These are phyloP conservation scores for Mytilinidion resinicola DNA, from an alignment of 495 filamentous ascomycete genomes.

Conservation along the genomic window DNA sequence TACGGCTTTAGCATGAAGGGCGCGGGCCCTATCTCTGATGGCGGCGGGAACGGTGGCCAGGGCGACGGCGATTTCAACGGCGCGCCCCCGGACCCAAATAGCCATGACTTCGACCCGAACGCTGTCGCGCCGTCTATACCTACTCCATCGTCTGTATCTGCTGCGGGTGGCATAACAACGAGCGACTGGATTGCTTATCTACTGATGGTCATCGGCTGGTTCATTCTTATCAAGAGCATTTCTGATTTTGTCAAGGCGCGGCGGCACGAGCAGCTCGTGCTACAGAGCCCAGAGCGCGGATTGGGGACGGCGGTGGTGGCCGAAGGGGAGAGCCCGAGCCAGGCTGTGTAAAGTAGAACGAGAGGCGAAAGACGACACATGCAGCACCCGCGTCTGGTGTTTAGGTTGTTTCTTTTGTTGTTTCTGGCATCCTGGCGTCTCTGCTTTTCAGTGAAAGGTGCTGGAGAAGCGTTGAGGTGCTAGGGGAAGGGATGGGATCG, in stretches of 20 bases:
- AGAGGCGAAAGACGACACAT: no score
- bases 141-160: conserved; percentile 25
- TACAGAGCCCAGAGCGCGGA: conserved; percentile 90
- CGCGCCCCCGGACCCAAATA: conserved; percentile 77
- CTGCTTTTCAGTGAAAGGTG: no score
- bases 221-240: conserved; percentile 84
- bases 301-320: conserved; percentile 82
- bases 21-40: conserved; percentile 28
- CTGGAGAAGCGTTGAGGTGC: no score
- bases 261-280: conserved; percentile 83
- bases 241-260: conserved; percentile 82
- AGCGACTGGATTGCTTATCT: conserved; percentile 89
- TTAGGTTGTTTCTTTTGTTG: no score
- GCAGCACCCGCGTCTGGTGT: no score
- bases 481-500: no score
- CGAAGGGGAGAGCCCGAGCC: conserved; percentile 62
- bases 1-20: conserved; percentile 91
- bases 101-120: conserved; percentile 78
- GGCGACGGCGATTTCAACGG: conserved; percentile 44
- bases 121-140: conserved; percentile 43
- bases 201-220: conserved; percentile 97
- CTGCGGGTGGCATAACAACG: conserved; percentile 49
- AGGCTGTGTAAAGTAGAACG: no score
- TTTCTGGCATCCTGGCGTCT: no score
- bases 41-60: conserved; percentile 35